These are phyloP conservation scores for Backusella psychrophila DNA, from an alignment of 192 early-diverging fungal species.

Conservation along the genomic window DNA sequence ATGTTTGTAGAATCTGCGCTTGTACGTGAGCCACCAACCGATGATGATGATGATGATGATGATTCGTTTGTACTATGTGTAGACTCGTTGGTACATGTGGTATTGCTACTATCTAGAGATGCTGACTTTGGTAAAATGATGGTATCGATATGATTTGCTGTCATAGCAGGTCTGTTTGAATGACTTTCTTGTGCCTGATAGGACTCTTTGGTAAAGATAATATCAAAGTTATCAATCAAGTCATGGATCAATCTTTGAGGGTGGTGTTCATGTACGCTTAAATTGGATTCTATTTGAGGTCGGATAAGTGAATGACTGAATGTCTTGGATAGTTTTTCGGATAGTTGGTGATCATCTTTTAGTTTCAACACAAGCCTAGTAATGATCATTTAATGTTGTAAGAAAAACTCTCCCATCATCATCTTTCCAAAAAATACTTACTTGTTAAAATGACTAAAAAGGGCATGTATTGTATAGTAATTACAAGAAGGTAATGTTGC, in stretches of 20 bases:
- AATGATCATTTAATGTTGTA: neutral
- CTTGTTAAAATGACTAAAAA: slow-evolving; percentile 35
- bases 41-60: neutral
- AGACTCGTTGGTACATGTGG: neutral
- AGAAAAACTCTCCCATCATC: neutral
- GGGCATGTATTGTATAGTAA: slow-evolving; percentile 44
- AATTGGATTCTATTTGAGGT: slow-evolving; percentile 42
- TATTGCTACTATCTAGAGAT: slow-evolving; percentile 1
- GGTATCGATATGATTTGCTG: neutral
- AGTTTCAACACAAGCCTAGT: neutral
- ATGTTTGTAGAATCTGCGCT: neutral
- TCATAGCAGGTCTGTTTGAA: slow-evolving; percentile 8
- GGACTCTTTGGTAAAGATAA: slow-evolving; percentile 36
- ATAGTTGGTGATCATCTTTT: slow-evolving; percentile 25
- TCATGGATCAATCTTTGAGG: slow-evolving; percentile 49
- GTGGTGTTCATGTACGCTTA: slow-evolving; percentile 48
- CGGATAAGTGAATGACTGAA: slow-evolving; percentile 51
- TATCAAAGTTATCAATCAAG: slow-evolving; percentile 40
- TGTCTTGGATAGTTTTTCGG: slow-evolving; percentile 32
- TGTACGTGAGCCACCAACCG: neutral
- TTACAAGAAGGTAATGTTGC: slow-evolving; percentile 45
- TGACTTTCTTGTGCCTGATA: slow-evolving; percentile 22
- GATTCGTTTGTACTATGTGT: neutral
- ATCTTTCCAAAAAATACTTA: slow-evolving; percentile 10
- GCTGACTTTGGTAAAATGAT: slow-evolving; percentile 3